Base-by-base conservation (phyloP, 768 basidiomycete genomes). In the Naganishia vaughanmartiniae region DNA sequence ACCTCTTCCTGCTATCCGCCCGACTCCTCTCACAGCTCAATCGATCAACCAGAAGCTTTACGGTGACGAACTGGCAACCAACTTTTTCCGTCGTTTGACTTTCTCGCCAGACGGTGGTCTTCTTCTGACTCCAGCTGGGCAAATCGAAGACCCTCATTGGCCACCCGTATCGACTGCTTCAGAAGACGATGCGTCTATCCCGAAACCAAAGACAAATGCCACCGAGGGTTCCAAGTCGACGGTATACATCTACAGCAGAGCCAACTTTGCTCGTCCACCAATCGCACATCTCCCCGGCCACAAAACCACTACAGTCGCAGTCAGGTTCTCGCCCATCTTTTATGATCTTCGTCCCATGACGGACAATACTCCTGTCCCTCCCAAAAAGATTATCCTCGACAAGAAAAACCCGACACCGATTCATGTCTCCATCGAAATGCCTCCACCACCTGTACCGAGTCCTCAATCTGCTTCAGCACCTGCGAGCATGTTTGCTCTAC, bases 91-190 rank as follows among this genome's bases (percentile, higher is more conserved):
- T 33, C 86, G 96, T 42, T 83, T 99, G 71, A 89, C 90, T 14
- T 99, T 97, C 82, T 93, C 92, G 67, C 92, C 95, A 1, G 96
- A 99, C 78, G 96, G 96, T 0, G 91, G 89, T 12, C 84, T 99
- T 42, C 85, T 99, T 54, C 84, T 98, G 74, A 98, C 96, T 0
- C 96, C 96, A 0, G 95, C 96, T 0, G 96, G 96, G 0, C 91
- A 95, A 78, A 97, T 96, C 76, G 94, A 98, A 78, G 95, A 98
- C 80, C 90, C 92, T 4, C 87, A 90, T 17, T 87, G 86, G 21
- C 71, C 71, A n/a, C 11, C 60, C 54, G 30, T 71, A 30, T 39
- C 67, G 30, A 55, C 72, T 0, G 24, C 69, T 24, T 46, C 69
- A 4, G 54, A 55, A 45, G 71, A 39, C 67, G 71, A 63, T 30